A percentile compares a stretch with the other conserved stretches of the same genome.
Conservation (phyloP, 1,284 basidiomycete species). For the Rhodotorula sp. region DNA sequence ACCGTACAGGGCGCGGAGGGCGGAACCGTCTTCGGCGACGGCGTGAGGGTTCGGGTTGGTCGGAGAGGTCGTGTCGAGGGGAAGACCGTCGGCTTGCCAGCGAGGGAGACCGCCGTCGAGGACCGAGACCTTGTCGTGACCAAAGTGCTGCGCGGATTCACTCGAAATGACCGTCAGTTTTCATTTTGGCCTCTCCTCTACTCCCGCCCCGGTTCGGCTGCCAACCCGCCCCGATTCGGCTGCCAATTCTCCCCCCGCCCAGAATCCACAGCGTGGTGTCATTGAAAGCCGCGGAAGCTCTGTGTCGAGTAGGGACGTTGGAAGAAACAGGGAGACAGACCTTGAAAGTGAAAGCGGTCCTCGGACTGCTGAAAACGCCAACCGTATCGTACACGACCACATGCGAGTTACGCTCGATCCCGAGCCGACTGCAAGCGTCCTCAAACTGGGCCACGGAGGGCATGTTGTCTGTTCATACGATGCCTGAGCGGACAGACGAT, state of each 20-base stretch:
- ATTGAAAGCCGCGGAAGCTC: neutral
- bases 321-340: slow-evolving; percentile 43
- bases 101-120: slow-evolving; percentile 83
- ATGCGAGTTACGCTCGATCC: slow-evolving; percentile 70
- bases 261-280: too few species aligned
- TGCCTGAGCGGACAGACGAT: neutral
- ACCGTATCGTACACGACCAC: slow-evolving; percentile 87
- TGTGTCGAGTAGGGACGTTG: neutral
- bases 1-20: slow-evolving; percentile 10
- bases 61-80: slow-evolving; percentile 54
- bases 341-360: slow-evolving; percentile 88
- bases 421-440: slow-evolving; percentile 68
- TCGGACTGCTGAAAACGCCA: slow-evolving; percentile 83
- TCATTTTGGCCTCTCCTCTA: too few species aligned
- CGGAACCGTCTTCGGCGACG: neutral
- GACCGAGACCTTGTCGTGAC: slow-evolving; percentile 77
- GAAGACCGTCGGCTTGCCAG: slow-evolving; percentile 71
- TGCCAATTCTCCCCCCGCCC: too few species aligned
- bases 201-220: too few species aligned
- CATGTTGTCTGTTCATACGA: slow-evolving; percentile 68
- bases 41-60: slow-evolving; percentile 27
- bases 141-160: slow-evolving; percentile 60
- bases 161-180: neutral
- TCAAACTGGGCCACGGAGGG: slow-evolving; percentile 72
- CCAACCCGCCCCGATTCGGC: too few species aligned